Evolutionary conservation across 805 yeast species (phyloP).

Genomic region (Suhomyces faveliae): DNA sequence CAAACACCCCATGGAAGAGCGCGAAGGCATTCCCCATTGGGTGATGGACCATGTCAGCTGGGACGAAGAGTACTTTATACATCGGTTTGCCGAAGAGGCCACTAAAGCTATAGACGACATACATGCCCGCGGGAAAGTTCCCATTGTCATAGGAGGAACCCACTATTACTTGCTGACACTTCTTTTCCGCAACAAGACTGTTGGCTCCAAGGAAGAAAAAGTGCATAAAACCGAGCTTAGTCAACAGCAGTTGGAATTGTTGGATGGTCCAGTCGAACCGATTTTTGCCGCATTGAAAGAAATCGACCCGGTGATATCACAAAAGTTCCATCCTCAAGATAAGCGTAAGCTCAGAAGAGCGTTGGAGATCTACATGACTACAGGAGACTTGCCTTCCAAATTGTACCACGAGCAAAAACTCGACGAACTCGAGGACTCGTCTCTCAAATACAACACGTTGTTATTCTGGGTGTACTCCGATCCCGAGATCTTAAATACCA

Average conservation of each 20-base stretch:
- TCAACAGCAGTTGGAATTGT: constrained; percentile 32
- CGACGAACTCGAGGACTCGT: constrained; percentile 41
- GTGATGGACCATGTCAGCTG: constrained; percentile 81
- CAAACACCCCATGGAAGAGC: constrained; percentile 81
- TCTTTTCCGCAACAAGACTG: constrained; percentile 66
- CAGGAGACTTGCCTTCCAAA: constrained; percentile 68
- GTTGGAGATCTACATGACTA: constrained; percentile 69
- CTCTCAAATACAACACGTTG: constrained; percentile 59
- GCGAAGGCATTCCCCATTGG: constrained; percentile 78
- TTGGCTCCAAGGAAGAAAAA: constrained; percentile 17
- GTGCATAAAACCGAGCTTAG: constrained; percentile 30
- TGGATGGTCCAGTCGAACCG: constrained; percentile 55
- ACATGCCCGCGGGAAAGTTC: constrained; percentile 65
- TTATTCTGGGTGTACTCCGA: constrained; percentile 83
- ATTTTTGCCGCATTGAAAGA: constrained; percentile 48
- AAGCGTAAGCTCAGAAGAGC: constrained; percentile 75
- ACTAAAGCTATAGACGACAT: constrained; percentile 59
- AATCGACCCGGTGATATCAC: constrained; percentile 70
- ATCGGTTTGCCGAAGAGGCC: constrained; percentile 76
- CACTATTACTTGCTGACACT: constrained; percentile 87
- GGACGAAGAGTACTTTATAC: constrained; percentile 79
- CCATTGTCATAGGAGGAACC: constrained; percentile 93
- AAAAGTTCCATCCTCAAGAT: constrained; percentile 91
- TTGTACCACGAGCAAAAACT: constrained; percentile 61
- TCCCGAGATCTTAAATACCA: constrained; percentile 48